phyloP scores from a whole-genome alignment of 2,329 filamentous ascomycete species.

The Colletotrichum melonis region DNA sequence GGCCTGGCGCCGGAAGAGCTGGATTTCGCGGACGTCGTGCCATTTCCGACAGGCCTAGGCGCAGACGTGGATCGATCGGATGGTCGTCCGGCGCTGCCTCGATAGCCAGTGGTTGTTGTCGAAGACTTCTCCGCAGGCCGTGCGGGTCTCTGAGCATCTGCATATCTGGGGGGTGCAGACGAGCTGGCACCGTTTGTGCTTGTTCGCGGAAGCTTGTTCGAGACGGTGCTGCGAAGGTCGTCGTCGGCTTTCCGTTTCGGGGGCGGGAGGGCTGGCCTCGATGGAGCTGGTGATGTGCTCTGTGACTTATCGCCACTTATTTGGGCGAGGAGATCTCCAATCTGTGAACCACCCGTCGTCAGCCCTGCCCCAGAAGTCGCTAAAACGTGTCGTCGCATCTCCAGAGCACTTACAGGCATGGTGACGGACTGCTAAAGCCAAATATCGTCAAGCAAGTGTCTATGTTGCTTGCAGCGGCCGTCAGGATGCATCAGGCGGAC shows the following conservation, averaged over 20 bases:
- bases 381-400: background rate
- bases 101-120: conserved; percentile 25
- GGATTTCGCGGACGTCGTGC: conserved; percentile 14
- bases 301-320: conserved; percentile 66
- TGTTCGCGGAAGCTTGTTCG: conserved; percentile 55
- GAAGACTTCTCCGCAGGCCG: conserved; percentile 19
- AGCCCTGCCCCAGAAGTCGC: conserved; percentile 5
- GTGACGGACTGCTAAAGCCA: conserved; percentile 27
- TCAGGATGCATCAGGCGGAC: conserved; percentile 33
- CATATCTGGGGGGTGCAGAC: conserved; percentile 42
- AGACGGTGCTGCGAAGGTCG: conserved; percentile 53
- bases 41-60: conserved; percentile 27
- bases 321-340: conserved; percentile 69
- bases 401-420: conserved; percentile 37
- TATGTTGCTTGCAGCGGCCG: conserved; percentile 34
- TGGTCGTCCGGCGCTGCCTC: conserved; percentile 34
- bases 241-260: conserved; percentile 70
- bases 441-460: conserved; percentile 35
- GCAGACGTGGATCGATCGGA: conserved; percentile 22
- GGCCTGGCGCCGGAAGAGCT: conserved; percentile 18
- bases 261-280: conserved; percentile 44
- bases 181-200: conserved; percentile 3
- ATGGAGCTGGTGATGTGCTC: conserved; percentile 45
- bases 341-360: conserved; percentile 40
- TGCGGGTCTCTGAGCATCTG: conserved; percentile 38